Evolutionary conservation across 192 early-diverging fungal genomes (phyloP), one percentile per base, ranked within the genome.

Genomic region (Dimargaris cristalligena): DNA sequence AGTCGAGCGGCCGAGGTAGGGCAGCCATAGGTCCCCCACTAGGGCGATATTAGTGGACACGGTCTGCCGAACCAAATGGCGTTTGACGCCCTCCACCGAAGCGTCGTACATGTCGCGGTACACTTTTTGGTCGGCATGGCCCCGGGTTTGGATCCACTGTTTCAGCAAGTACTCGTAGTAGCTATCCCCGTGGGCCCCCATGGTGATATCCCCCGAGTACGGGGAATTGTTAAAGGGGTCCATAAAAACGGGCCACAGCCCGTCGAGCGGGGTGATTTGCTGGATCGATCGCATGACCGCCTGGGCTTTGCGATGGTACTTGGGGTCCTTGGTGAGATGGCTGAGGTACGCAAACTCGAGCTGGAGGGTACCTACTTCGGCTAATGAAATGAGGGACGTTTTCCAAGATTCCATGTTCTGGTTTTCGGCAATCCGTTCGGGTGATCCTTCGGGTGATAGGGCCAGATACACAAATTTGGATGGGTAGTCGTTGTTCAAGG

Each of bases 111-210:
- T 80, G 2, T 71, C 65, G 31, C 74, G 79, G 61, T 81, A 83
- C 14, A 73, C 56, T 23, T 65, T 47, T 60, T 87, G 83, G 22
- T 72, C 74, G 50, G 72, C 68, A 47, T 78, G 74, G 8, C 55
- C 55, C 4, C 55, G 55, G 1, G 86, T 87, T 54, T 82, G 82
- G 13, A 91, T 64, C 58, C 80, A 88, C 63, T 88, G 86, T 62
- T 97, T 97, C 28, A 78, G 74, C 48, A 94, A 71, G 59, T 97
- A 97, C 74, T 97, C 90, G 74, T 94, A 97, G 65, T 93, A 97
- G 44, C 85, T 88, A 55, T 97, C 94, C 33, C 88, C 92, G 34
- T 87, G 79, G 23, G 84, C 82, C 18, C 94, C 94, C 58, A 93
- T 74, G 48, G 63, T 72, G 25, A 76, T 58, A 63, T 14, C 68